These are phyloP conservation scores for Trichoderma endophyticum DNA, from an alignment of 2,329 filamentous ascomycete genomes.

Conservation along the genomic window DNA sequence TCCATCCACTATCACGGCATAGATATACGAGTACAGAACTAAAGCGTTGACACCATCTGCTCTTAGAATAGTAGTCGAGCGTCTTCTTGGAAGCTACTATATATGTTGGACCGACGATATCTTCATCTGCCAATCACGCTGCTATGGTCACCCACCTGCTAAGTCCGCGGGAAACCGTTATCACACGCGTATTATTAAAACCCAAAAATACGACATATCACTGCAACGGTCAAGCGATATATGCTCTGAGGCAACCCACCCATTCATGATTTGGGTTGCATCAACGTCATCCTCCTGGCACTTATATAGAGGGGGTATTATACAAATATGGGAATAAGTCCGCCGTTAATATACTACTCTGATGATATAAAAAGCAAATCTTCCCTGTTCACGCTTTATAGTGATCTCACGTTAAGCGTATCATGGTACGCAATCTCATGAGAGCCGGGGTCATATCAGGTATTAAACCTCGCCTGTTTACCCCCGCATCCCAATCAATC, in stretches of 20 bases:
- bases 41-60: too few species aligned
- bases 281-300: background rate
- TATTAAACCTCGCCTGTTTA: background rate
- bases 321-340: background rate
- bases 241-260: background rate
- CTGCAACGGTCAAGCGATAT: background rate
- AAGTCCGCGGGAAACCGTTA: background rate
- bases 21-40: too few species aligned
- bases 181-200: too few species aligned
- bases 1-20: background rate
- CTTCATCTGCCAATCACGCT: background rate
- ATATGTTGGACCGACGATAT: background rate
- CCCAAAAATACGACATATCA: background rate
- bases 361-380: too few species aligned
- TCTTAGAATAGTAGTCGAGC: too few species aligned
- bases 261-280: background rate
- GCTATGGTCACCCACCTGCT: too few species aligned
- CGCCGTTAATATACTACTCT: too few species aligned
- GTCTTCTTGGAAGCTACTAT: background rate
- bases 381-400: too few species aligned
- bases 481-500: background rate
- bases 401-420: too few species aligned
- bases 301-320: background rate
- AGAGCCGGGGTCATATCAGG: background rate
- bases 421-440: background rate